phyloP scores from a whole-genome alignment of 352 stramenopile genomes.

The Phytophthora tentaculata region DNA sequence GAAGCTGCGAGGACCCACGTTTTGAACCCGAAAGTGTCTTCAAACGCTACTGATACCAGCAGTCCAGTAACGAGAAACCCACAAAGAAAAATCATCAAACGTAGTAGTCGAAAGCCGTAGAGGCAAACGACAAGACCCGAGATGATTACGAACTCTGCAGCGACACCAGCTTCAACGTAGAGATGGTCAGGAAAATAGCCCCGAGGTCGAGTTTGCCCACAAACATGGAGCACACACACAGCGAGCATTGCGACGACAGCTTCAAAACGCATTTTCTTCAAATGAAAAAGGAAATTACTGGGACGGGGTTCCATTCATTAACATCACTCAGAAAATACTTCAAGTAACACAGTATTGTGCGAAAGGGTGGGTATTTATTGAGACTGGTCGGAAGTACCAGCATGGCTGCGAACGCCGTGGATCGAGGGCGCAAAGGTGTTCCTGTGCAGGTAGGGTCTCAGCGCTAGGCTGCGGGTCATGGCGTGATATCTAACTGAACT shows the following conservation, averaged over 20 bases:
- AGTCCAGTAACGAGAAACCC: slow-evolving; percentile 64
- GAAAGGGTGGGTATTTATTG: slow-evolving; percentile 13
- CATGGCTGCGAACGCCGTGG: neutral
- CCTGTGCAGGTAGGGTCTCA: slow-evolving; percentile 37
- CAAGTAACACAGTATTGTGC: neutral
- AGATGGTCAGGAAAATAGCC: slow-evolving; percentile 43
- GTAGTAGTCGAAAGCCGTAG: slow-evolving; percentile 58
- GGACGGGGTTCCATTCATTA: neutral
- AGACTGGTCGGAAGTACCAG: neutral
- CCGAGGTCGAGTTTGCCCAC: slow-evolving; percentile 9
- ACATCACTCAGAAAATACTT: neutral
- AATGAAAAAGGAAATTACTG: neutral
- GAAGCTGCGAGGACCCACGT: slow-evolving; percentile 52
- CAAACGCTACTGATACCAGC: slow-evolving; percentile 46
- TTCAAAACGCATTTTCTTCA: slow-evolving; percentile 10
- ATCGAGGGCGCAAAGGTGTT: slow-evolving; percentile 15
- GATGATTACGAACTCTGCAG: slow-evolving; percentile 55
- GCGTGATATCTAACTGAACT: too few relatives aligned
- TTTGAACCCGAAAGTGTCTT: slow-evolving; percentile 45
- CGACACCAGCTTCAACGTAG: slow-evolving; percentile 46
- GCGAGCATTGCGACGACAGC: neutral
- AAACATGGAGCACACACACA: slow-evolving; percentile 1
- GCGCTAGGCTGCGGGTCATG: too few relatives aligned
- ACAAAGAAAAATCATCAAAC: slow-evolving; percentile 52
- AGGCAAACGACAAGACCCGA: slow-evolving; percentile 54